Conservation (phyloP, 2,329 filamentous ascomycete species). For the Penicillium sp. region DNA sequence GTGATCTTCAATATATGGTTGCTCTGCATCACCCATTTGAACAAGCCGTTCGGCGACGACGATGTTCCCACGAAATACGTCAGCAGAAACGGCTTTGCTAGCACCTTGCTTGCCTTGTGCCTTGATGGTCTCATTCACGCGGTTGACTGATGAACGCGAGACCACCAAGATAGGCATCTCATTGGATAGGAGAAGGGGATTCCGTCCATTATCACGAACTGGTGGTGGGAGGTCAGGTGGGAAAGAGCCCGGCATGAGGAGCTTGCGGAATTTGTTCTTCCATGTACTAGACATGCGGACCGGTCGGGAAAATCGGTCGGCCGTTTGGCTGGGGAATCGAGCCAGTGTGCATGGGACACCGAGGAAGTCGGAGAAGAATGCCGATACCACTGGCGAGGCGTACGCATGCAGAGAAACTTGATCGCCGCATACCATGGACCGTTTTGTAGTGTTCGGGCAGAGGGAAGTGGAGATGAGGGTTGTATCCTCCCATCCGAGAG, state of each 20-base stretch:
- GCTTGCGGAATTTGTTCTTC: conserved; percentile 22
- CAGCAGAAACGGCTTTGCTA: conserved; percentile 62
- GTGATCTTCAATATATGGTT: conserved; percentile 75
- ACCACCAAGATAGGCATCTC: conserved; percentile 91
- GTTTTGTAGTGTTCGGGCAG: conserved; percentile 34
- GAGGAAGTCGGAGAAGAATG: conserved; percentile 75
- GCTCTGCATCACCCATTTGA: conserved; percentile 46
- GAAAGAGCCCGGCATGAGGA: conserved; percentile 55
- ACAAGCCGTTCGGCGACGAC: conserved; percentile 61
- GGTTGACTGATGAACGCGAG: conserved; percentile 74
- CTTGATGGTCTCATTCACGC: conserved; percentile 73
- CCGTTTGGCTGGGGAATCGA: conserved; percentile 72
- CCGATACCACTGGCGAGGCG: conserved; percentile 62
- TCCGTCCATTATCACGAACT: conserved; percentile 47
- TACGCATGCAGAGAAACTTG: conserved; percentile 71
- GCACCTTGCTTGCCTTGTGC: conserved; percentile 49
- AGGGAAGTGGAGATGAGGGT: conserved; percentile 69
- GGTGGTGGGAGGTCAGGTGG: conserved; percentile 48
- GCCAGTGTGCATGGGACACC: conserved; percentile 81
- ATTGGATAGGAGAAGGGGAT: conserved; percentile 77
- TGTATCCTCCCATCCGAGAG: conserved; percentile 33
- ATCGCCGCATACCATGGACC: conserved; percentile 79
- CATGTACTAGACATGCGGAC: conserved; percentile 55
- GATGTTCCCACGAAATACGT: conserved; percentile 87
- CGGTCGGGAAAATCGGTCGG: conserved; percentile 70